These are phyloP conservation scores for Tetrahymena borealis DNA, from an alignment of 73 alveolate genomes.

Conservation along the genomic window DNA sequence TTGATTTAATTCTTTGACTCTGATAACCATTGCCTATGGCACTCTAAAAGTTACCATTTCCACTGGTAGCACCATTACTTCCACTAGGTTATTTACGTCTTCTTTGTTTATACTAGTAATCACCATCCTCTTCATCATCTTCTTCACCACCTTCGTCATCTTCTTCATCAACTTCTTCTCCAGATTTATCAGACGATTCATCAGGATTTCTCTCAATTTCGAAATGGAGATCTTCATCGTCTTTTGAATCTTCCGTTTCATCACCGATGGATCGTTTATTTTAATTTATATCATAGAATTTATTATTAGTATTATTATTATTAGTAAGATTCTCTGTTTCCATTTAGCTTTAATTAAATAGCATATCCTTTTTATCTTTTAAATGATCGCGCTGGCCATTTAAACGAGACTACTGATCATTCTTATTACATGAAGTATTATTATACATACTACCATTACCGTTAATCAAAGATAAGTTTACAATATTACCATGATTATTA, in stretches of 20 bases:
- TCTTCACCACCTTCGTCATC: not conserved
- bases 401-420: constrained; percentile 1
- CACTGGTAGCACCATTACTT: not conserved
- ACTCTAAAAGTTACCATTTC: not conserved
- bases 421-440: not conserved
- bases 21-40: not conserved
- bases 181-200: not conserved
- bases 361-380: not conserved
- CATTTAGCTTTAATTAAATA: not conserved
- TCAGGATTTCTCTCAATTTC: not conserved
- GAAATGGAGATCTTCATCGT: not conserved
- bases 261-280: not conserved
- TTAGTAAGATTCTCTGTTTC: not conserved
- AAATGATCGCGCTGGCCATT: not conserved
- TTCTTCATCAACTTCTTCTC: not conserved
- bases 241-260: not conserved
- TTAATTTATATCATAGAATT: not conserved
- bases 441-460: not conserved
- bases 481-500: too few species aligned
- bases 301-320: not conserved
- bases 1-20: not conserved
- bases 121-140: not conserved
- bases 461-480: not conserved
- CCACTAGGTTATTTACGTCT: not conserved
- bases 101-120: not conserved